Base-by-base conservation (phyloP, 345 rosid genomes). In the Kernera saxatilis region DNA sequence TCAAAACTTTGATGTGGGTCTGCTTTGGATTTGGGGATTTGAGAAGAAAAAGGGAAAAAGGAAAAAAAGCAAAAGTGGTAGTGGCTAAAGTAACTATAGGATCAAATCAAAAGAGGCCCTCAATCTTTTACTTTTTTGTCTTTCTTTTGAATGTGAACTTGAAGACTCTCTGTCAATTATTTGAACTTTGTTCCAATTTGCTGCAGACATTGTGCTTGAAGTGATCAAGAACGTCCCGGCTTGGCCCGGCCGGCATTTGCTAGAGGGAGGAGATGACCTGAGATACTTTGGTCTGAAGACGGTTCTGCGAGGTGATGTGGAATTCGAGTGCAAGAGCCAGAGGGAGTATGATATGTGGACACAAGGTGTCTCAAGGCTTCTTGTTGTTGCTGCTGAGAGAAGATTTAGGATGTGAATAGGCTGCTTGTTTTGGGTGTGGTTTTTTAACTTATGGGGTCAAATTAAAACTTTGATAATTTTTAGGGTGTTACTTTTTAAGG, bases 171-270 rank as follows among this genome's bases (percentile, higher is more conserved):
- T 33, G 40, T 14, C 22, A 64, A 57, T 15, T 52, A 45, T 33
- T 51, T 43, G 1, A 51, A 60, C 23, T 19, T 26, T 40, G 27
- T 43, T 48, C 5, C 56, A 39, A 61, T 55, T 65, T 69, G 74
- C 26, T 70, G 52, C 83, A 95, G 97, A 95, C 81, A 77, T 81
- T 69, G 95, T 95, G n/a, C 58, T 92, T 72, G 92, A 85, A 79
- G 99, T 95, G 59, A 79, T 90, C 58, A 87, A 83, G 63, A 84
- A 92, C 72, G 77, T 95, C 79, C 97, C 97, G 0, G 91, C 96
- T 0, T 95, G 99, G 99, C 83, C 96, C 0, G 93, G 94, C n/a
- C 85, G 98, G 17, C 92, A 92, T 84, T 81, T 95, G 72, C 88
- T 95, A 3, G 91, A 87, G 43, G 98, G 94, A 2, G 91, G 98